These are phyloP conservation scores for Rhizoclosmatium sp. DNA, from an alignment of 192 early-diverging fungal species.

Conservation along the genomic window DNA sequence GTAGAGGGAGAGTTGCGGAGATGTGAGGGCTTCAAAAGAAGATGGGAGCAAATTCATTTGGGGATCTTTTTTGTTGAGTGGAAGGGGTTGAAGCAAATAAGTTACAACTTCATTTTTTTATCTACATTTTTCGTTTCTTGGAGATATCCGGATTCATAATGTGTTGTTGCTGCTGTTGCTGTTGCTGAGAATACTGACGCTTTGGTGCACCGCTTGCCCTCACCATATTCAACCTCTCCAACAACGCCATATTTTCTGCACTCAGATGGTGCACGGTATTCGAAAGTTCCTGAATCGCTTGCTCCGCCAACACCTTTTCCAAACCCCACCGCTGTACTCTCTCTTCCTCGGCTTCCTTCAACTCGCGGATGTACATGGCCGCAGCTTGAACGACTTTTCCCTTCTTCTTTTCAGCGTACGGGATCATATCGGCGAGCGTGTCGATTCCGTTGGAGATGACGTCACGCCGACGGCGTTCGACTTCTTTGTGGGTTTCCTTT, in stretches of 20 bases:
- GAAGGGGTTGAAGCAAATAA: no score
- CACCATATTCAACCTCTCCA: not conserved
- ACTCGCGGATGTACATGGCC: constrained; percentile 83
- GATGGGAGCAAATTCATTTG: no score
- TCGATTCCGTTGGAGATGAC: constrained; percentile 90
- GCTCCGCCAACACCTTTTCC: constrained; percentile 59
- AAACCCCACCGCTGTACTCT: constrained; percentile 57
- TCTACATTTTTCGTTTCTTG: not conserved
- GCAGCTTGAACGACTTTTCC: constrained; percentile 37
- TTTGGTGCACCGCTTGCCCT: not conserved
- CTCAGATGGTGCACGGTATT: constrained; percentile 3
- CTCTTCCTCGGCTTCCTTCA: constrained; percentile 64
- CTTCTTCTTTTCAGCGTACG: constrained; percentile 14
- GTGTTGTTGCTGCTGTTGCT: not conserved
- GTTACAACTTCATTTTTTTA: no score
- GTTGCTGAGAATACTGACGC: not conserved
- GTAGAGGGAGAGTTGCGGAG: no score
- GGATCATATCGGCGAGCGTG: constrained; percentile 69
- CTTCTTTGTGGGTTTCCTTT: constrained; percentile 88
- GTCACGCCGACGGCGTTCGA: constrained; percentile 90
- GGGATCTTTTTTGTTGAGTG: no score
- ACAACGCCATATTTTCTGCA: constrained; percentile 6
- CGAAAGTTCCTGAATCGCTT: constrained; percentile 19
- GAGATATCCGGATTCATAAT: not conserved
- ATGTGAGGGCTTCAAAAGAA: no score